A percentile compares a stretch with the other conserved stretches of the same genome.
These are phyloP conservation scores for Trametes meyenii DNA, from an alignment of 768 basidiomycete species.

Conservation along the genomic window DNA sequence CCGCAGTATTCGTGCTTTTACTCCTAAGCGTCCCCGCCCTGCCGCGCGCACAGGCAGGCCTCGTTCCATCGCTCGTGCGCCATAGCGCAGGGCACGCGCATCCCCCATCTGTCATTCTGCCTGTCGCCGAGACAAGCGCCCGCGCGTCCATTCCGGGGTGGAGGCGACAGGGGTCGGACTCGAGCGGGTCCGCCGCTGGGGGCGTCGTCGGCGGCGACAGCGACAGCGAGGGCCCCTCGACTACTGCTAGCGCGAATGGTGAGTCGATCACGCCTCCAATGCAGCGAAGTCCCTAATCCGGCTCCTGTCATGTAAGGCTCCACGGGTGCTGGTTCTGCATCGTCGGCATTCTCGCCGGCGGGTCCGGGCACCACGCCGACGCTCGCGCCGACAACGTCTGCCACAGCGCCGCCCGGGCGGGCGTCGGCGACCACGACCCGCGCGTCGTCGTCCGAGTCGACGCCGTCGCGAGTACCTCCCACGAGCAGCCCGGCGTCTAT, in stretches of 20 bases:
- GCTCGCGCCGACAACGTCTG: not conserved
- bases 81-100: not conserved
- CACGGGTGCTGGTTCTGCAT: not conserved
- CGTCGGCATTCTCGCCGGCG: not conserved
- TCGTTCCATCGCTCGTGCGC: not conserved
- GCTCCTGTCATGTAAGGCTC: slow-evolving; percentile 5
- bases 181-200: not conserved
- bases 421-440: not conserved
- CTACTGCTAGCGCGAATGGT: not conserved
- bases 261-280: slow-evolving; percentile 7
- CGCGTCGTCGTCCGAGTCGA: not conserved
- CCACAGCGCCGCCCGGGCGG: not conserved
- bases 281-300: not conserved
- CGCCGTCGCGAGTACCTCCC: not conserved
- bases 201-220: not conserved
- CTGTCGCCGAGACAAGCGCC: slow-evolving; percentile 7
- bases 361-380: not conserved
- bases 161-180: slow-evolving; percentile 12
- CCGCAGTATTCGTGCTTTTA: slow-evolving; percentile 3
- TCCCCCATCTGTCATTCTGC: slow-evolving; percentile 1
- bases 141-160: slow-evolving; percentile 1
- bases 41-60: slow-evolving; percentile 5
- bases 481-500: not conserved
- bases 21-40: slow-evolving; percentile 2
- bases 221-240: not conserved